Evolutionary conservation across 2,329 filamentous ascomycete genomes (phyloP).

Genomic region (Cladosporium sp.): DNA sequence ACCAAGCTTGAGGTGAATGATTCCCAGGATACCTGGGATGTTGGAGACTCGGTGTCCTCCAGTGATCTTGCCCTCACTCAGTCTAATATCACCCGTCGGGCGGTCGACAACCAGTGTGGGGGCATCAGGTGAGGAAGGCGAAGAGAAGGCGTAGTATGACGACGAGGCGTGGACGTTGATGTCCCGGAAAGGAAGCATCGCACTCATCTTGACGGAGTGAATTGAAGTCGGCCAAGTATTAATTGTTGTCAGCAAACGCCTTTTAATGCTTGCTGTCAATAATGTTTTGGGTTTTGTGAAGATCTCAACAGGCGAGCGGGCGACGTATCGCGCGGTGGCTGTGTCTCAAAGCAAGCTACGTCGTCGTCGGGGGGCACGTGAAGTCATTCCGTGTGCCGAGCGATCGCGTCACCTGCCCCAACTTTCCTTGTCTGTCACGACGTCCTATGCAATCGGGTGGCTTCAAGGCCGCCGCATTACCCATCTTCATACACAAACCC

Average conservation of each 20-base stretch:
- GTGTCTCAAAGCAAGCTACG: neutral
- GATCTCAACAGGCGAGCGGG: conserved; percentile 1
- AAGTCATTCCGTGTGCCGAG: conserved; percentile 1
- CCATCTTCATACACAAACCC: neutral
- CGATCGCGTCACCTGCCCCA: too few relatives aligned
- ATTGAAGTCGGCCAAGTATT: neutral
- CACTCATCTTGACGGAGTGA: conserved; percentile 39
- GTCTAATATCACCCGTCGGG: conserved; percentile 81
- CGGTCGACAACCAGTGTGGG: conserved; percentile 85
- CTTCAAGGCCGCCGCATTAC: conserved; percentile 11
- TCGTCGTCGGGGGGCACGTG: conserved; percentile 8
- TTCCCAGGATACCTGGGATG: conserved; percentile 89
- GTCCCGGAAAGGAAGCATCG: conserved; percentile 75
- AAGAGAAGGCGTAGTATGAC: conserved; percentile 93
- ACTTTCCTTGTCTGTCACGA: too few relatives aligned
- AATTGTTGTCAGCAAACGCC: neutral
- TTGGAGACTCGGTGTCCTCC: conserved; percentile 83
- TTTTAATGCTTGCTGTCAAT: too few relatives aligned
- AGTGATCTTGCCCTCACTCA: conserved; percentile 73
- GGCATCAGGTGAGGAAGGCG: conserved; percentile 84
- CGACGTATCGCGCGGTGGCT: conserved; percentile 8
- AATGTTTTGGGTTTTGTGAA: neutral
- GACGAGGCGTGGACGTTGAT: conserved; percentile 93
- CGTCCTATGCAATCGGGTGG: conserved; percentile 1
- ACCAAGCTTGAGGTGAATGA: conserved; percentile 92